phyloP scores from a whole-genome alignment of 345 rosid species.

The Tarenaya hassleriana region DNA sequence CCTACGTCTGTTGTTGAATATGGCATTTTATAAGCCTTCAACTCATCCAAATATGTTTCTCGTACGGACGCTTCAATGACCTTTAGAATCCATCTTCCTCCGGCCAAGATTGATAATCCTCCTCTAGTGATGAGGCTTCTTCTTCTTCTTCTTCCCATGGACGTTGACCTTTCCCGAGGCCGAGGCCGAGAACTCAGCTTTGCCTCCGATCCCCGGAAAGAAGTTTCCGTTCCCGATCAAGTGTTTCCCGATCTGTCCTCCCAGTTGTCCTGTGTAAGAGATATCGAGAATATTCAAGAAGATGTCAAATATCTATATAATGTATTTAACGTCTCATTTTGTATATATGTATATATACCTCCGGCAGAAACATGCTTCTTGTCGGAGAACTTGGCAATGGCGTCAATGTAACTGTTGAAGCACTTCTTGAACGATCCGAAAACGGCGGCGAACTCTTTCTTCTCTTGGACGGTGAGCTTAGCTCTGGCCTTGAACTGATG shows the following conservation, averaged over 20 bases:
- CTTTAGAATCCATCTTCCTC: conserved; percentile 16
- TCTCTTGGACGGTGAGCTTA: neutral
- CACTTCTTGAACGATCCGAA: no score
- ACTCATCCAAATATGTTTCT: conserved; percentile 14
- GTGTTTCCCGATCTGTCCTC: neutral
- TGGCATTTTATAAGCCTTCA: conserved; percentile 2
- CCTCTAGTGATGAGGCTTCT: no score
- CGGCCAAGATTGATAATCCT: neutral
- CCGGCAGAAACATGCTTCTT: no score
- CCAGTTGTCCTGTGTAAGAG: neutral
- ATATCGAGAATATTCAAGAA: no score
- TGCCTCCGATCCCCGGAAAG: conserved; percentile 12
- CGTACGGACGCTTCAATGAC: conserved; percentile 5
- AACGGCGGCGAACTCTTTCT: neutral
- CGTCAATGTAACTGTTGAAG: no score
- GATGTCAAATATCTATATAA: no score
- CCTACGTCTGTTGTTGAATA: conserved; percentile 32
- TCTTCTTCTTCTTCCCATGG: no score
- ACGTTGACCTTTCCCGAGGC: neutral
- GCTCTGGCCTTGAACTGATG: conserved; percentile 5
- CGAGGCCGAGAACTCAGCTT: conserved; percentile 4
- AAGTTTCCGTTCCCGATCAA: conserved; percentile 16
- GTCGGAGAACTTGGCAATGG: no score
- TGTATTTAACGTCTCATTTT: no score
- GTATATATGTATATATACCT: no score